Percentiles rank a stretch among this genome's conserved stretches.
phyloP scores from a whole-genome alignment of 129 eudicot genomes.

The Helianthus tuberosus region DNA sequence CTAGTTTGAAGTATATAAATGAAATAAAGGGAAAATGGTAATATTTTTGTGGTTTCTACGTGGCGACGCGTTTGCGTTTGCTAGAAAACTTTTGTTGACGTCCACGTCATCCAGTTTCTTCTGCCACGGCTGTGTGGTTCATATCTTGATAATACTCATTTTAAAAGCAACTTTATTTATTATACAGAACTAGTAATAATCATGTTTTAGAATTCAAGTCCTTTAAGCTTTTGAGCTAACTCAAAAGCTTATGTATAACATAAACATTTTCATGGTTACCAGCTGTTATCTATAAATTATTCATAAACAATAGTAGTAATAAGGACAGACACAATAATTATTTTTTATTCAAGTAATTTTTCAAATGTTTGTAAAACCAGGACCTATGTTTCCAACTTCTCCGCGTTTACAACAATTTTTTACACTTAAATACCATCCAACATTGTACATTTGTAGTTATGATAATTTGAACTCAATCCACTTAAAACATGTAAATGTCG shows the following conservation, averaged over 20 bases:
- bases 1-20: neutral
- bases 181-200: neutral
- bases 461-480: no score
- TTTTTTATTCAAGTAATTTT: no score
- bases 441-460: no score
- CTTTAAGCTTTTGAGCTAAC: neutral
- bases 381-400: no score
- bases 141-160: neutral
- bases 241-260: neutral
- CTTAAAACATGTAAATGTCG: no score
- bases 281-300: no score
- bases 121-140: neutral
- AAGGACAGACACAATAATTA: no score
- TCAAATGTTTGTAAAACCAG: no score
- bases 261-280: neutral
- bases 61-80: conserved; percentile 30
- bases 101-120: conserved; percentile 33
- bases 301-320: no score
- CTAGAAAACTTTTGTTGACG: neutral
- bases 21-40: conserved; percentile 6
- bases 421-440: no score
- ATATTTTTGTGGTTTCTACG: conserved; percentile 7
- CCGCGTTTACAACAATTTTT: no score
- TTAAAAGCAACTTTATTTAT: neutral
- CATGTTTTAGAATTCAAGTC: conserved; percentile 1